These are phyloP conservation scores for Protomyces macrosporus DNA, from an alignment of 1,139 yeast species.

Conservation along the genomic window DNA sequence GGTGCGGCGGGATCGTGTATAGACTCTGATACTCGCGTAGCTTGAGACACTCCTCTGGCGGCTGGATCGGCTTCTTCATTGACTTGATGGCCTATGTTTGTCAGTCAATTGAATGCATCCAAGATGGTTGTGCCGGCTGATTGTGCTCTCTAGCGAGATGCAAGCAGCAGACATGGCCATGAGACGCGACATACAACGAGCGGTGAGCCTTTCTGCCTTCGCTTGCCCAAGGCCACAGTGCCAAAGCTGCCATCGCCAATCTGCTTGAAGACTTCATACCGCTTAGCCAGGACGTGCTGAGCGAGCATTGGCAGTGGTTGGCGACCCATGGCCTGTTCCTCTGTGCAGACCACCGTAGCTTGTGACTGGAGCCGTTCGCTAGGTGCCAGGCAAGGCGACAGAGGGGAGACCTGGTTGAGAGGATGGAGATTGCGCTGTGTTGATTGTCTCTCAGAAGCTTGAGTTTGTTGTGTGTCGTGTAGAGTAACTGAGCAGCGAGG, in stretches of 20 bases:
- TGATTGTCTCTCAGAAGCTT: no score
- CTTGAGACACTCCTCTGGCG: conserved; percentile 53
- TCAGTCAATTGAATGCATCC: not conserved
- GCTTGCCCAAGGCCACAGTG: conserved; percentile 30
- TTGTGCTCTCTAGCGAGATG: no score
- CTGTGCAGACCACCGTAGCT: no score
- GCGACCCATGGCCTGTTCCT: not conserved
- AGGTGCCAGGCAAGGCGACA: no score
- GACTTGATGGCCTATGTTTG: conserved; percentile 61
- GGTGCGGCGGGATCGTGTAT: conserved; percentile 63
- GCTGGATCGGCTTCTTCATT: conserved; percentile 53
- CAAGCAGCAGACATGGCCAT: not conserved
- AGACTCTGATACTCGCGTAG: conserved; percentile 66
- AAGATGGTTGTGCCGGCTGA: not conserved
- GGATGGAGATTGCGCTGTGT: no score
- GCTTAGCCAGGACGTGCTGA: conserved; percentile 4
- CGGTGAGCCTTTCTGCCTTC: not conserved
- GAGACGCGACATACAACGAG: not conserved
- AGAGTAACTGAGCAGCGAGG: no score
- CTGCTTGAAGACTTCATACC: conserved; percentile 20
- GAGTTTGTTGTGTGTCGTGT: no score
- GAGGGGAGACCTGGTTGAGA: no score
- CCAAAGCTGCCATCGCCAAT: conserved; percentile 33
- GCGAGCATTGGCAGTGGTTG: conserved; percentile 30
- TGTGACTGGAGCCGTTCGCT: no score